phyloP scores from a whole-genome alignment of 495 filamentous ascomycete genomes.

The Neurospora sp. region DNA sequence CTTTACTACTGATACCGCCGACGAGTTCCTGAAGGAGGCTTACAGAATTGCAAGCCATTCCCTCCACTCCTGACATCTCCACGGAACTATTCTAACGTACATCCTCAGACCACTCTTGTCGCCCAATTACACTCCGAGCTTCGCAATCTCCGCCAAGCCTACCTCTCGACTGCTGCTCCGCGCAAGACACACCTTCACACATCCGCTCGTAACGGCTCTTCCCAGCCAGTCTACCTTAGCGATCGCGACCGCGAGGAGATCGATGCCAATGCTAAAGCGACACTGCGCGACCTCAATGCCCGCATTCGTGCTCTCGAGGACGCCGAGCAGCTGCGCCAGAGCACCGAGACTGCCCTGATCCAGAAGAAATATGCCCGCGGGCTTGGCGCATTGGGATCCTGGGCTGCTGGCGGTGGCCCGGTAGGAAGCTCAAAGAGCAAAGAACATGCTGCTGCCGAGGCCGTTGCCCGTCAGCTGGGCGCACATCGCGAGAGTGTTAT shows the following conservation, averaged over 20 bases:
- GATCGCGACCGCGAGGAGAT: conserved; percentile 67
- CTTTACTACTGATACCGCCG: conserved; percentile 44
- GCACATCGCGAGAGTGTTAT: conserved; percentile 69
- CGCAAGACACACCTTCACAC: conserved; percentile 34
- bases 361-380: conserved; percentile 55
- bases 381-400: conserved; percentile 53
- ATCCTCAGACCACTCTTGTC: conserved; percentile 74
- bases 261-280: conserved; percentile 71
- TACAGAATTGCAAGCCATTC: conserved; percentile 67
- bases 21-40: conserved; percentile 93
- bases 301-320: conserved; percentile 67
- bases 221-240: conserved; percentile 41
- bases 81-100: not conserved
- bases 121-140: conserved; percentile 66
- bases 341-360: conserved; percentile 55
- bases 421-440: conserved; percentile 27
- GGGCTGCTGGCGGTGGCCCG: conserved; percentile 55
- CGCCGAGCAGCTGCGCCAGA: conserved; percentile 70
- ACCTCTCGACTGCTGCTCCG: conserved; percentile 64
- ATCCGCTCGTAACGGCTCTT: conserved; percentile 18
- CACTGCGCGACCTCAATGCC: conserved; percentile 71
- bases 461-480: conserved; percentile 45
- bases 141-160: conserved; percentile 72
- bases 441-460: conserved; percentile 65
- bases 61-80: not conserved